Base-by-base conservation (phyloP, 805 yeast genomes). In the Yarrowia phangngaensis region DNA sequence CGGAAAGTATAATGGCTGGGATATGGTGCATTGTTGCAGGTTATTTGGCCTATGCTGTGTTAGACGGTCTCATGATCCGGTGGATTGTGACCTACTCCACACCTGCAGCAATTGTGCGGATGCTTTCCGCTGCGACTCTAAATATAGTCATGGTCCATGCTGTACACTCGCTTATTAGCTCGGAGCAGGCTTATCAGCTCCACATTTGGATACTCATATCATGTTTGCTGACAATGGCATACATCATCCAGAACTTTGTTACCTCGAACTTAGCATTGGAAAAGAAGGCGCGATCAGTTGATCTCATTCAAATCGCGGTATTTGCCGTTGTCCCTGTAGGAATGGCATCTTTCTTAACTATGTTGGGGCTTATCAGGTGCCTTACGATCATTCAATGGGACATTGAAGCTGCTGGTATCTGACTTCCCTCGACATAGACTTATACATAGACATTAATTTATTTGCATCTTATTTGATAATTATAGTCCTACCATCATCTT, bases 291-390 rank as follows among this genome's bases (percentile, higher is more conserved):
- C 72, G 95, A 49, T 81, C 88, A 26, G 84, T 89, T 52, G 95
- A 90, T 62, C 71, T 89, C 50, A 86, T 87, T 64, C 85, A 84
- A 56, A 84, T 92, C 41, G 87, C 84, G 0, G 97, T 90, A 2
- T 90, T 86, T 68, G 97, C 97, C 2, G 98, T 90, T 30, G 96
- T 90, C n/a, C 98, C 98, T 0, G 87, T 90, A 13, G 97, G 98
- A 0, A 60, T 90, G 52, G 97, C 97, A 4, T 85, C 96, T 57
- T 90, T 92, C 59, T 66, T 89, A 17, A 88, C 97, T 3, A 86
- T 89, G 95, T 70, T 88, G 27, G 92, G 89, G 0, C 67, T 90
- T 28, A 67, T 90, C 13, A 68, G 97, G 53, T 77, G 84, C 40
- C 67, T 88, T 41, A 70, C 88, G 55, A 84, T 88, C 19, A 70